Percentiles rank a stretch among this genome's conserved stretches.
Conservation (phyloP, 225 moss, liverwort and hornwort genomes). For the Rhytidiadelphus loreus region DNA sequence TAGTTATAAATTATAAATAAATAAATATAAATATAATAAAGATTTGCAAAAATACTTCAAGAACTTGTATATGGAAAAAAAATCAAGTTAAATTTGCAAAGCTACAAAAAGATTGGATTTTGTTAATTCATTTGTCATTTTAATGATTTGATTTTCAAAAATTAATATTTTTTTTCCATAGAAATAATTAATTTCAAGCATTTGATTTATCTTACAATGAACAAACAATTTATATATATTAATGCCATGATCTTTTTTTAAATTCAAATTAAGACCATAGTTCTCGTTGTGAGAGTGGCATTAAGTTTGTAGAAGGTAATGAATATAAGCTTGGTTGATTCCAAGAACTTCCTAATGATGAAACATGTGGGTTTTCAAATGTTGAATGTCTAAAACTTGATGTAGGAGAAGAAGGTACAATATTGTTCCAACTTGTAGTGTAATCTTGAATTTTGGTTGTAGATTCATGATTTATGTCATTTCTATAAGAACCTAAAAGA, state of each 20-base stretch:
- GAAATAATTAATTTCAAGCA: too few relatives aligned
- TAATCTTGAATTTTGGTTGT: not conserved
- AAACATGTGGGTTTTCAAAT: slow-evolving; percentile 10
- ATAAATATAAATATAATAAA: too few relatives aligned
- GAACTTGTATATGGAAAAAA: not conserved
- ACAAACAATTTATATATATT: not conserved
- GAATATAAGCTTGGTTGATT: slow-evolving; percentile 5
- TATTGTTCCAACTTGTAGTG: not conserved
- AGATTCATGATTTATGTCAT: not conserved
- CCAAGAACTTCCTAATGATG: not conserved
- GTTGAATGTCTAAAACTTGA: not conserved
- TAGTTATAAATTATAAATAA: too few relatives aligned
- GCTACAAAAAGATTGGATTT: not conserved
- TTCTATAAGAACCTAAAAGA: not conserved
- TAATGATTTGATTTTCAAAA: too few relatives aligned
- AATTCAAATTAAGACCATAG: not conserved
- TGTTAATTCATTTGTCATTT: not conserved
- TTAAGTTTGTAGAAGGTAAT: not conserved
- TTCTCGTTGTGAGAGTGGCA: not conserved
- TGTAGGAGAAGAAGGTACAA: not conserved
- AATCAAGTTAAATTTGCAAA: not conserved
- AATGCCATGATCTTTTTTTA: too few relatives aligned
- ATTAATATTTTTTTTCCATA: not conserved
- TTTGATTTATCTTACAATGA: not conserved
- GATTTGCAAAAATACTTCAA: not conserved